A percentile compares a stretch with the other conserved stretches of the same genome.
These are phyloP conservation scores for Salvia rosmarinus DNA, from an alignment of 257 asterid genomes.

Conservation along the genomic window DNA sequence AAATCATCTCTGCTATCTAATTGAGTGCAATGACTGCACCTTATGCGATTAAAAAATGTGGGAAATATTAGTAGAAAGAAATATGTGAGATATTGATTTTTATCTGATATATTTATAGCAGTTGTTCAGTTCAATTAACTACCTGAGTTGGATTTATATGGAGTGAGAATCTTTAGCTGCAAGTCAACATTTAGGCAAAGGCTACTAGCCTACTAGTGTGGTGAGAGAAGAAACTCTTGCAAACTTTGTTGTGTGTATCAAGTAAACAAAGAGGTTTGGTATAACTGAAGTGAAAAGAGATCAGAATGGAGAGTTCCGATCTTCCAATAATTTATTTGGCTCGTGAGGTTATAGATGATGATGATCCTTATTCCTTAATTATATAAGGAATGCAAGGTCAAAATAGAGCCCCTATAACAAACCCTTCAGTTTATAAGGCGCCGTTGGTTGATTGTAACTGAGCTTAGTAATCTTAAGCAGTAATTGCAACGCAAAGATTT, in stretches of 20 bases:
- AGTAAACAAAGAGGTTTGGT: not conserved
- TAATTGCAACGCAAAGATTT: not conserved
- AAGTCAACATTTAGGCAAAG: not conserved
- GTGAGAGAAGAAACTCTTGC: not conserved
- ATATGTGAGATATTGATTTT: not conserved
- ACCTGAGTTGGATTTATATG: not conserved
- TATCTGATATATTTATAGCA: not conserved
- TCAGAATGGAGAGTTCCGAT: not conserved
- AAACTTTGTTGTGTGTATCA: not conserved
- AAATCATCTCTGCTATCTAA: not conserved
- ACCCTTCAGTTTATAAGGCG: not conserved
- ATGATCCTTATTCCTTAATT: not conserved
- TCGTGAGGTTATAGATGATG: not conserved
- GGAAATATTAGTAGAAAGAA: not conserved
- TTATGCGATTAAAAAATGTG: not conserved
- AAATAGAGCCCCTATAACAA: too few relatives aligned
- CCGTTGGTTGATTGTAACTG: not conserved
- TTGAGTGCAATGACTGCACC: not conserved
- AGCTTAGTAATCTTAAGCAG: conserved; percentile 9
- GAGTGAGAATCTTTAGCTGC: conserved; percentile 10
- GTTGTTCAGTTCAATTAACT: not conserved
- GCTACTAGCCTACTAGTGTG: not conserved
- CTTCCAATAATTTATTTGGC: not conserved
- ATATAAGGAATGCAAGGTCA: not conserved
- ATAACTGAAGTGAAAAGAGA: not conserved